Conservation (phyloP, 495 filamentous ascomycete genomes). For the Penicillium parvum region DNA sequence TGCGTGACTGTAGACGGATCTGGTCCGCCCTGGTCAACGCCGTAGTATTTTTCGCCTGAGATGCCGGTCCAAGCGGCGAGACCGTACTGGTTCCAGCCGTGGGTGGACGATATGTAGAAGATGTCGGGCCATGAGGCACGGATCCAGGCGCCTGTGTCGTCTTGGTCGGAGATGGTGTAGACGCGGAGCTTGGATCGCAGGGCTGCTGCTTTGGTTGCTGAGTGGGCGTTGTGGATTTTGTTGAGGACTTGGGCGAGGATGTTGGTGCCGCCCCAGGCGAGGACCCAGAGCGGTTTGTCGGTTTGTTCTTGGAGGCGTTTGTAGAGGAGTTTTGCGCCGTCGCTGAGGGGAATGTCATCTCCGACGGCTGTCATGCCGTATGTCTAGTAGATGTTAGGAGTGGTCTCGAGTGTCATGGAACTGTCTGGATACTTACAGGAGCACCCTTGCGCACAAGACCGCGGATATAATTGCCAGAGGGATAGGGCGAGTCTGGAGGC, state of each 20-base stretch:
- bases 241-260: constrained; percentile 40
- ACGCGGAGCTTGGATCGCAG: constrained; percentile 39
- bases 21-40: constrained; percentile 42
- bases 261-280: constrained; percentile 47
- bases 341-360: constrained; percentile 26
- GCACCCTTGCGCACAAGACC: constrained; percentile 26
- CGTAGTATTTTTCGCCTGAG: constrained; percentile 41
- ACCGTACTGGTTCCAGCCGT: constrained; percentile 47
- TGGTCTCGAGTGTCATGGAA: not conserved
- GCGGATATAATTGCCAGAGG: constrained; percentile 24
- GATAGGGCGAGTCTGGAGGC: constrained; percentile 28
- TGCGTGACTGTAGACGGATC: constrained; percentile 34
- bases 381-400: constrained; percentile 3
- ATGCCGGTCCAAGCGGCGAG: constrained; percentile 46
- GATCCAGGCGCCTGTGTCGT: constrained; percentile 47
- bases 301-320: constrained; percentile 22
- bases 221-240: constrained; percentile 25
- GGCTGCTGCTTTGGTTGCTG: constrained; percentile 21
- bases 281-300: constrained; percentile 38
- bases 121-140: constrained; percentile 40
- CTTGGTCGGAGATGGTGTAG: constrained; percentile 48
- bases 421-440: constrained; percentile 3
- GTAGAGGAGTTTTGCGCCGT: constrained; percentile 39
- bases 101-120: constrained; percentile 43
- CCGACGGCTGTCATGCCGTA: constrained; percentile 35